Conservation (phyloP, 805 yeast species). For the Candida nanaspora region DNA sequence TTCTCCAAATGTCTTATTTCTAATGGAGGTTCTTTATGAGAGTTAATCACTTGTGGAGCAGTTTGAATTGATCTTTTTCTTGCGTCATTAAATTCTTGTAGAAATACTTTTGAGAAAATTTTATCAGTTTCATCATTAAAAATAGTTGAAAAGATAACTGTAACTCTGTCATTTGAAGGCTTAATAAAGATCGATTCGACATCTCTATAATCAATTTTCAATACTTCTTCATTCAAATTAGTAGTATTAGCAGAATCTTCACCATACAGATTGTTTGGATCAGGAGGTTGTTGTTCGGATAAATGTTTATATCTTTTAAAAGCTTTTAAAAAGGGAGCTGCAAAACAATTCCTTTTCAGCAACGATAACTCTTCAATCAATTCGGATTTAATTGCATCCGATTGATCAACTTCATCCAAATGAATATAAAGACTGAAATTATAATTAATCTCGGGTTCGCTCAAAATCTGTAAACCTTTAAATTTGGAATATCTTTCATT, state of each 20-base stretch:
- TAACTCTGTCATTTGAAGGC: slow-evolving; percentile 93
- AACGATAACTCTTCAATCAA: slow-evolving; percentile 62
- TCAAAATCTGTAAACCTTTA: slow-evolving; percentile 27
- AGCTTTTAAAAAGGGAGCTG: slow-evolving; percentile 89
- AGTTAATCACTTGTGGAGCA: slow-evolving; percentile 94
- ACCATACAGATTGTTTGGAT: slow-evolving; percentile 35
- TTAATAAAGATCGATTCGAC: slow-evolving; percentile 85
- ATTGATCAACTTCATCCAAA: slow-evolving; percentile 31
- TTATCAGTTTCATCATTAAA: slow-evolving; percentile 97
- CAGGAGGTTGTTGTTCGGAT: slow-evolving; percentile 32
- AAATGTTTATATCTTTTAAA: slow-evolving; percentile 71
- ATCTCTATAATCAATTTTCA: slow-evolving; percentile 80
- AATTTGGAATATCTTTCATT: slow-evolving; percentile 41
- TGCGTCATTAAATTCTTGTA: slow-evolving; percentile 94
- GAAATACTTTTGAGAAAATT: slow-evolving; percentile 78
- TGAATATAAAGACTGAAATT: slow-evolving; percentile 73
- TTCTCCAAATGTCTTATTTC: slow-evolving; percentile 51
- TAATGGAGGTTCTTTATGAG: slow-evolving; percentile 87
- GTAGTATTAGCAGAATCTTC: slow-evolving; percentile 25
- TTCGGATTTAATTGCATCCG: slow-evolving; percentile 29
- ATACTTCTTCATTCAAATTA: slow-evolving; percentile 45
- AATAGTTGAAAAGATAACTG: slow-evolving; percentile 89
- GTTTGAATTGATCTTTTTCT: slow-evolving; percentile 93
- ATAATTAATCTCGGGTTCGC: slow-evolving; percentile 59
- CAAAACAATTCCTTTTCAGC: slow-evolving; percentile 79